These are phyloP conservation scores for Nicotiana sylvestris DNA, from an alignment of 257 asterid species.

Conservation along the genomic window DNA sequence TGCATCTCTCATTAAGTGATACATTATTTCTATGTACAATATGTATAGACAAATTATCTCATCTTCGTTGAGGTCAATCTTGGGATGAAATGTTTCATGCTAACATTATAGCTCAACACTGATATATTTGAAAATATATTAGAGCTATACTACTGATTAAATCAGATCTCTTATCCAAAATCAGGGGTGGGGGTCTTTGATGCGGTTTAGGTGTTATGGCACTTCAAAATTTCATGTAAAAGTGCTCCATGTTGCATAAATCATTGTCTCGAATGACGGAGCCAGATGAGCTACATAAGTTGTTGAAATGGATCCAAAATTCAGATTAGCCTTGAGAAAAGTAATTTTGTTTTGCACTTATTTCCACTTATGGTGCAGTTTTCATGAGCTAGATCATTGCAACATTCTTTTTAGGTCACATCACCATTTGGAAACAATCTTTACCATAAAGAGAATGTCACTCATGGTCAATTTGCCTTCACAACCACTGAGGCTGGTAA, in stretches of 20 bases:
- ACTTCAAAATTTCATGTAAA: background rate
- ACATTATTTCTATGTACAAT: background rate
- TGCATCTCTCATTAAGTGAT: too few relatives aligned
- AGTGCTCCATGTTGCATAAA: background rate
- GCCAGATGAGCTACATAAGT: background rate
- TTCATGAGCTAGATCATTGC: slow-evolving; percentile 7
- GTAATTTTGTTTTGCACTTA: background rate
- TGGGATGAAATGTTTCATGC: background rate
- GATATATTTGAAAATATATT: background rate
- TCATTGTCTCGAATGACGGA: background rate
- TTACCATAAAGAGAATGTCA: slow-evolving; percentile 56
- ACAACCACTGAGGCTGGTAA: slow-evolving; percentile 76
- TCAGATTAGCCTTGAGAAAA: background rate
- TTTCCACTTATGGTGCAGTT: background rate
- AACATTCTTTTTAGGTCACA: slow-evolving; percentile 47
- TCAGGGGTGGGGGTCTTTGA: background rate
- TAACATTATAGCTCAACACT: background rate
- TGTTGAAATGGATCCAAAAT: background rate
- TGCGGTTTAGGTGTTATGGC: background rate
- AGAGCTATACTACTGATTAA: background rate
- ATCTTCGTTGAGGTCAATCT: background rate
- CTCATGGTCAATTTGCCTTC: slow-evolving; percentile 84
- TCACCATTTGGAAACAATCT: slow-evolving; percentile 75
- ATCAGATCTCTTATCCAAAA: background rate
- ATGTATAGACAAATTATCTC: background rate